Conservation (phyloP, 1,284 basidiomycete genomes). For the Fomes fomentarius region DNA sequence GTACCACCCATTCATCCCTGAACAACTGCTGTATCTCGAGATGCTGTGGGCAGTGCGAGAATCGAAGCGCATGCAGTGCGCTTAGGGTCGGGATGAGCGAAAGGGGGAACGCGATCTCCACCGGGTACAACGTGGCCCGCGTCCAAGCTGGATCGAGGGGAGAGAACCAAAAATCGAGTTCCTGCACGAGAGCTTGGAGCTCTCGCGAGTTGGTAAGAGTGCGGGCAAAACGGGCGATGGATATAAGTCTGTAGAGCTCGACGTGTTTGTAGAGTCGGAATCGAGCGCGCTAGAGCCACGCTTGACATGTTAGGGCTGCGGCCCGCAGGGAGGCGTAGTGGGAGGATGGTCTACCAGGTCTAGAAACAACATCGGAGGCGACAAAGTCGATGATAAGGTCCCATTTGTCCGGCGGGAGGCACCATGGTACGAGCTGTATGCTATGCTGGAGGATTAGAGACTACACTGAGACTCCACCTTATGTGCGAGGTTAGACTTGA, state of each 20-base stretch:
- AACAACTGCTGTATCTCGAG: not conserved
- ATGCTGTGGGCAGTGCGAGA: not conserved
- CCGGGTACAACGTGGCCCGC: too few species aligned
- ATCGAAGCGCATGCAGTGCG: not conserved
- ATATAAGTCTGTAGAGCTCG: not conserved
- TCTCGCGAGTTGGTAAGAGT: not conserved
- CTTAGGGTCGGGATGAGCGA: not conserved
- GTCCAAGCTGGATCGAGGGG: too few species aligned
- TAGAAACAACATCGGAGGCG: not conserved
- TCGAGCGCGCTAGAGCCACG: conserved; percentile 2
- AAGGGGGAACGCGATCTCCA: not conserved
- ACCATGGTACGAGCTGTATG: too few species aligned
- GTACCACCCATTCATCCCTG: not conserved
- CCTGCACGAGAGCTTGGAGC: not conserved
- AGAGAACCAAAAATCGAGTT: not conserved
- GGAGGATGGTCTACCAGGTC: not conserved
- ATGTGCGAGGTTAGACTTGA: too few species aligned
- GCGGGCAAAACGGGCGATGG: not conserved
- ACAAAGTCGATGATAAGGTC: not conserved
- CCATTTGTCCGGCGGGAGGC: not conserved
- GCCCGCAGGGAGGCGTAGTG: not conserved
- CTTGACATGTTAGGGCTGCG: not conserved
- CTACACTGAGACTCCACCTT: too few species aligned
- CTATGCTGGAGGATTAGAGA: too few species aligned
- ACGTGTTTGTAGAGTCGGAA: not conserved